phyloP scores from a whole-genome alignment of 176 grass and related monocot species.

The Aegilops speltoides region DNA sequence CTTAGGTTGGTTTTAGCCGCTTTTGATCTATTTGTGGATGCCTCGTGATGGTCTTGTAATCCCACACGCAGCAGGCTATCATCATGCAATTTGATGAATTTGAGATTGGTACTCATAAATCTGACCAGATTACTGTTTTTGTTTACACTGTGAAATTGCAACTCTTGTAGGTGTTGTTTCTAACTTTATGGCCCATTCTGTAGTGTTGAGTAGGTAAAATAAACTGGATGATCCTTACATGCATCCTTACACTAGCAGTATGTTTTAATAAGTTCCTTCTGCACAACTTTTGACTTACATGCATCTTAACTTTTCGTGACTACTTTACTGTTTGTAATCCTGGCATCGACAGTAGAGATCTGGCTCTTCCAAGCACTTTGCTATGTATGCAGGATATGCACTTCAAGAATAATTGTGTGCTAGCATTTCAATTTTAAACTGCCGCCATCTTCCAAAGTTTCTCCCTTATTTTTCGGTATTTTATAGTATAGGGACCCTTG shows the following conservation, averaged over 20 bases:
- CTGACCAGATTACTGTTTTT: not conserved
- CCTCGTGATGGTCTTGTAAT: not conserved
- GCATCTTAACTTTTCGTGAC: not conserved
- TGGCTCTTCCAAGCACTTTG: not conserved
- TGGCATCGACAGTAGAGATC: not conserved
- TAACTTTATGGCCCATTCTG: not conserved
- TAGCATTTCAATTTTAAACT: not conserved
- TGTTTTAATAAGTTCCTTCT: not conserved
- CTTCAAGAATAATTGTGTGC: not conserved
- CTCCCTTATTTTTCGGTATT: not conserved
- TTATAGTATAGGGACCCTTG: not conserved
- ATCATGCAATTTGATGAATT: not conserved
- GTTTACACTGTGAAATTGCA: not conserved
- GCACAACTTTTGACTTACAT: not conserved
- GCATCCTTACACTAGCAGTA: not conserved
- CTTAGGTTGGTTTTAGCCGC: not conserved
- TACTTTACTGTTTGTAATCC: not conserved
- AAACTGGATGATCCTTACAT: not conserved
- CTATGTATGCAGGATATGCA: not conserved
- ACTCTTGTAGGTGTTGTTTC: not conserved
- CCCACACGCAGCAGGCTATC: not conserved
- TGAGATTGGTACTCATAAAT: not conserved
- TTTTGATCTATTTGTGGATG: not conserved
- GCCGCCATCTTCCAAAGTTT: not conserved
- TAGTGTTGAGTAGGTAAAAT: not conserved